A percentile compares a stretch with the other conserved stretches of the same genome.
phyloP scores from a whole-genome alignment of 495 filamentous ascomycete species.

The Xylaria flabelliformis region DNA sequence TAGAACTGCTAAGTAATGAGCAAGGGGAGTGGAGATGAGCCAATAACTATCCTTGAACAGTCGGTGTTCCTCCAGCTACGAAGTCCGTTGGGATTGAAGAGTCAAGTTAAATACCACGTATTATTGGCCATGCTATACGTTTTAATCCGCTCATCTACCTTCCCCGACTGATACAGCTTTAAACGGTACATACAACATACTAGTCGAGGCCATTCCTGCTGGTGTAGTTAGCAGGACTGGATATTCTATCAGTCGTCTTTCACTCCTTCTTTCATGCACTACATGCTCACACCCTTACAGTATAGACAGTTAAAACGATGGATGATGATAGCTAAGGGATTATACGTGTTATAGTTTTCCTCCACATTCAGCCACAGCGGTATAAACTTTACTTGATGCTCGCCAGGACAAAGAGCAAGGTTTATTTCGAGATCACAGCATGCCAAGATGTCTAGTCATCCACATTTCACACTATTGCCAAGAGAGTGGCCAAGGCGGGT shows the following conservation, averaged over 20 bases:
- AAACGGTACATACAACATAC: background rate
- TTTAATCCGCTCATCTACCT: background rate
- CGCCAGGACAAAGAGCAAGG: conserved; percentile 11
- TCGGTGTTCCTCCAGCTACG: background rate
- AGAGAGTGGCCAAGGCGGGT: conserved; percentile 19
- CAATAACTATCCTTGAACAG: background rate
- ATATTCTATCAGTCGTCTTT: background rate
- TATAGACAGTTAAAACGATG: background rate
- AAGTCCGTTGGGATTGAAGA: background rate
- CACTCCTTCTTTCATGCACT: background rate
- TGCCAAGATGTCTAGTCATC: conserved; percentile 17
- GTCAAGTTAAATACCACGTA: background rate
- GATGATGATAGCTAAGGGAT: background rate
- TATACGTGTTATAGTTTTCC: background rate
- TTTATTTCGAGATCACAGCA: background rate
- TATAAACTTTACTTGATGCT: background rate
- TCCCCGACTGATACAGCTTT: background rate
- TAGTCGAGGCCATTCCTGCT: background rate
- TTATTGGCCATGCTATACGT: background rate
- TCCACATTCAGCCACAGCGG: background rate
- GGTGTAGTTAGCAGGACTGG: background rate
- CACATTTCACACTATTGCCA: conserved; percentile 12
- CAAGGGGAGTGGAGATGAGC: conserved; percentile 15
- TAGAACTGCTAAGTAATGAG: background rate
- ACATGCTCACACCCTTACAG: background rate